Percentiles rank a stretch among this genome's conserved stretches.
phyloP scores from a whole-genome alignment of 2,329 filamentous ascomycete species.

The Monilinia laxa region DNA sequence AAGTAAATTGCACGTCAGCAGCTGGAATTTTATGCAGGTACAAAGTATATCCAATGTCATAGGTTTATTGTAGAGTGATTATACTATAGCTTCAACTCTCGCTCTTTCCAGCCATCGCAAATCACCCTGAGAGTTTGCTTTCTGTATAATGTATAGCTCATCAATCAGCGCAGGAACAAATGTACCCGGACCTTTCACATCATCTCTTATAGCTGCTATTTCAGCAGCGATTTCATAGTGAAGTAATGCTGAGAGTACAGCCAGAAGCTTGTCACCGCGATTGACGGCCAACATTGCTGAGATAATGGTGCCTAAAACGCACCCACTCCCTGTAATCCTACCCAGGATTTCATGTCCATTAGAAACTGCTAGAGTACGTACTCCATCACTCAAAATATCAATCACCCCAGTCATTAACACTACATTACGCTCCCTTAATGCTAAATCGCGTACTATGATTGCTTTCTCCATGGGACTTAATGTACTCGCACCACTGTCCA shows the following conservation, averaged over 20 bases:
- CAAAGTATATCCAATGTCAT: neutral
- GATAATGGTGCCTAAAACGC: conserved; percentile 78
- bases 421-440: conserved; percentile 65
- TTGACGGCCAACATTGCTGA: conserved; percentile 71
- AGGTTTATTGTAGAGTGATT: neutral
- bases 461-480: conserved; percentile 56
- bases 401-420: conserved; percentile 79
- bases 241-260: conserved; percentile 69
- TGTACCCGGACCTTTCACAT: conserved; percentile 76
- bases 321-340: conserved; percentile 76
- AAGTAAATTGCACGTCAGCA: neutral
- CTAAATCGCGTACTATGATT: conserved; percentile 63
- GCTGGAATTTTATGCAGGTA: neutral
- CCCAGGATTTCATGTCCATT: conserved; percentile 77
- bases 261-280: conserved; percentile 63
- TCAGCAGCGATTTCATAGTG: conserved; percentile 70
- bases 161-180: conserved; percentile 88
- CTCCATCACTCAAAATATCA: conserved; percentile 77
- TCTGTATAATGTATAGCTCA: conserved; percentile 55
- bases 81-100: conserved; percentile 46
- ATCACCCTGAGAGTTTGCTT: conserved; percentile 50
- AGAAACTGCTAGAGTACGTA: conserved; percentile 61
- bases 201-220: conserved; percentile 63
- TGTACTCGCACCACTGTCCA: conserved; percentile 69
- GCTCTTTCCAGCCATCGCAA: conserved; percentile 53